Percentiles rank a stretch among this genome's conserved stretches.
Evolutionary conservation across 176 grass and related monocot genomes (phyloP).

Genomic region (Triticum aestivum): DNA sequence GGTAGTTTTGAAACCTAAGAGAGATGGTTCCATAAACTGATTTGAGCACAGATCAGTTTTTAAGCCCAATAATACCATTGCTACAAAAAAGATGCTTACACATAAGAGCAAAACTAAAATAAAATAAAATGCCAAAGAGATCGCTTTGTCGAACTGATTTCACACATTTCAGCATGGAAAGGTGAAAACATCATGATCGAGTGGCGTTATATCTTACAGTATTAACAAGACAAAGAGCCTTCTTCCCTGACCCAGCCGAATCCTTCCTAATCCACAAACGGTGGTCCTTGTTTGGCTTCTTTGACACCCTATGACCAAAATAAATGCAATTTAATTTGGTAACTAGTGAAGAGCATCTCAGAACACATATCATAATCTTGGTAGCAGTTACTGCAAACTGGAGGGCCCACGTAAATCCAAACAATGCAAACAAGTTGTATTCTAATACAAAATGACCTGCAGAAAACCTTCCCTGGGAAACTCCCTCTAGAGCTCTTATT

Average conservation of each 20-base stretch:
- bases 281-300: slow-evolving; percentile 61
- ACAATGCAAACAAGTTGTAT: not conserved
- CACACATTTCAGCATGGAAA: not conserved
- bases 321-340: slow-evolving; percentile 26
- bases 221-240: slow-evolving; percentile 74
- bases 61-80: not conserved
- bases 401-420: not conserved
- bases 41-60: slow-evolving; percentile 36
- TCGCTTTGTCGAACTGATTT: not conserved
- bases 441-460: not conserved
- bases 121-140: not conserved
- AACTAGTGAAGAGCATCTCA: not conserved
- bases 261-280: slow-evolving; percentile 95
- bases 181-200: not conserved
- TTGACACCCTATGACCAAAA: slow-evolving; percentile 55
- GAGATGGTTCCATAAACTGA: slow-evolving; percentile 42
- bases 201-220: slow-evolving; percentile 53
- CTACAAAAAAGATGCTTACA: not conserved
- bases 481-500: not conserved
- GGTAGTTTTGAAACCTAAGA: slow-evolving; percentile 72
- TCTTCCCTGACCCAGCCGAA: slow-evolving; percentile 62
- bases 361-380: not conserved
- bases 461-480: not conserved
- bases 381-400: not conserved
- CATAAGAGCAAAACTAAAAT: not conserved